Base-by-base conservation (phyloP, 2,329 filamentous ascomycete genomes). In the Cladophialophora psammophila region DNA sequence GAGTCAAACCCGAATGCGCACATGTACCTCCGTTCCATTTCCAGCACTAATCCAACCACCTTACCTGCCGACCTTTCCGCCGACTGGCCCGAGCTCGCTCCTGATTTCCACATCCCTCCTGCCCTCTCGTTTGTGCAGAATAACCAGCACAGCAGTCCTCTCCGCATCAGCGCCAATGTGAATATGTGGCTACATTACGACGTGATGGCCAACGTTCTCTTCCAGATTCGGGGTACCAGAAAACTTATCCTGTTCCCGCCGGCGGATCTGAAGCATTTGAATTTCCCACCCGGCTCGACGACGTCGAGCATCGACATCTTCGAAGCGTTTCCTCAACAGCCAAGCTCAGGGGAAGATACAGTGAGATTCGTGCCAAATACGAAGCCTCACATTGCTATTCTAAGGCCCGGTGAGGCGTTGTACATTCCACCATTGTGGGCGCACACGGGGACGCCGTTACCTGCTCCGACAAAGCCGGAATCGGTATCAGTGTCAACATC, bases 161-260 rank as follows among this genome's bases (percentile, higher is more conserved):
- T 96, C 31, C 86, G 93, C 20, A 88, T 96, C 67, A 94, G 91
- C 3, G 92, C 92, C 0, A 87, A 87, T 1, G 91, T 94, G 10
- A 90, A 89, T 48, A 91, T 97, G 87, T 97, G 94, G 93, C 83
- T 96, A 36, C 92, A 96, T 78, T 96, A 95, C 80, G 92, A 96
- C 79, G 89, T 90, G 15, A 93, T 96, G 85, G 91, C 92, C 58
- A 97, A 96, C 74, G 83, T 96, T 3, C 90, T 95, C 67, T 93
- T 90, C 74, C 93, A 97, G 75, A 85, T 96, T 60, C 80, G 81
- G 42, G 93, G 93, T 4, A 84, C 85, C 0, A 96, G 95, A 75
- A 85, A 86, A 34, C 83, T 96, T 65, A 78, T 92, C 4, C 83
- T 97, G 1, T 97, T 93, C 76, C 92, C 92, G 0, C 93, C 94